Conservation (phyloP, 169 alveolate species). For the Cryptosporidium xiaoi region DNA sequence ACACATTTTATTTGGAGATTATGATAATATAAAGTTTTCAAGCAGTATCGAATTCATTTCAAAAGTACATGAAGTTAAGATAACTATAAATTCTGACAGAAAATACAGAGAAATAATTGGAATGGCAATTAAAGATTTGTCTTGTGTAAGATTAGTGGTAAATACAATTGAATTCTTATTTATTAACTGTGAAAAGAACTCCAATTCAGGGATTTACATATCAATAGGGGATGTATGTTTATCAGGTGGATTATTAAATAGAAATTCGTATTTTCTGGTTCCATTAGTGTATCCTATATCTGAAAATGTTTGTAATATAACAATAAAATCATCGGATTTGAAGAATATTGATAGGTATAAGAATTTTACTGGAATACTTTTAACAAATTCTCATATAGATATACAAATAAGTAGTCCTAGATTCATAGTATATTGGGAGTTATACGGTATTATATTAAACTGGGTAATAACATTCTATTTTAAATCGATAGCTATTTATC, state of each 20-base stretch:
- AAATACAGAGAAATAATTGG: constrained; percentile 40
- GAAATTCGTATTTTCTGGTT: constrained; percentile 7
- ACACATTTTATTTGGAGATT: no score
- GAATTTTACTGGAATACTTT: constrained; percentile 31
- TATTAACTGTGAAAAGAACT: background rate
- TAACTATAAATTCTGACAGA: constrained; percentile 3
- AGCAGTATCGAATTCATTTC: constrained; percentile 38
- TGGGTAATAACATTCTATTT: constrained; percentile 63
- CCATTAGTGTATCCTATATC: constrained; percentile 59
- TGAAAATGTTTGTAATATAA: constrained; percentile 34
- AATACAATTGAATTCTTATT: background rate
- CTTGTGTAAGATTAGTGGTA: constrained; percentile 7
- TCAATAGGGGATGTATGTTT: constrained; percentile 41
- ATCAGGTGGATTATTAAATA: constrained; percentile 56
- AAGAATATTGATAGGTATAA: constrained; percentile 29
- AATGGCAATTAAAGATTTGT: constrained; percentile 41
- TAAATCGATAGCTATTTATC: constrained; percentile 33
- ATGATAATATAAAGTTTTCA: background rate
- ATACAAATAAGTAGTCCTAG: constrained; percentile 44
- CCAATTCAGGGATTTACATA: constrained; percentile 15
- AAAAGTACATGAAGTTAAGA: constrained; percentile 14
- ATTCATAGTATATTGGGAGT: constrained; percentile 58
- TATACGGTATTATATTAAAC: constrained; percentile 50
- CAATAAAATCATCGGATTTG: constrained; percentile 18
- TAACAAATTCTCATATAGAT: constrained; percentile 12